phyloP scores from a whole-genome alignment of 305 asterid genomes.

The Plantago coronopus region DNA sequence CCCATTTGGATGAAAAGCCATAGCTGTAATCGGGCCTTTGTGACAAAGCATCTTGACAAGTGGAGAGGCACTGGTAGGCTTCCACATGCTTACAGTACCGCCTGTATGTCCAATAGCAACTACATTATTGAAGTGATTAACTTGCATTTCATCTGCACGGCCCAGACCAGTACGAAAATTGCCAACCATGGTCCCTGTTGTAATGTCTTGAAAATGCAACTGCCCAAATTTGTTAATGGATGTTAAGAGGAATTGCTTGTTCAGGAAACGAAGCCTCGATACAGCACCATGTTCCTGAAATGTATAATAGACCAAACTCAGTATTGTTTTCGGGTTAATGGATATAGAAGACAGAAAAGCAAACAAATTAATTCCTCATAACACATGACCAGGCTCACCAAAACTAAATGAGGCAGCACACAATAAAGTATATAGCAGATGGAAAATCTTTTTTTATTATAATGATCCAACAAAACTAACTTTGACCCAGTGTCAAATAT shows the following conservation, averaged over 20 bases:
- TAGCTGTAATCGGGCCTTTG: conserved; percentile 72
- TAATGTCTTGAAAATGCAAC: conserved; percentile 89
- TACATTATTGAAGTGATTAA: conserved; percentile 74
- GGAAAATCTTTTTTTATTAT: too few relatives aligned
- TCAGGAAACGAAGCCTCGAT: conserved; percentile 70
- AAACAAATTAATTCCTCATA: neutral
- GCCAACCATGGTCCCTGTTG: conserved; percentile 78
- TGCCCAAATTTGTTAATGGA: conserved; percentile 74
- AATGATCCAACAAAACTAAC: neutral
- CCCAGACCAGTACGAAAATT: conserved; percentile 72
- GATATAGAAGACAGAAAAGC: conserved; percentile 8
- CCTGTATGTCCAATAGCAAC: conserved; percentile 73
- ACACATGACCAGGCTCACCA: neutral
- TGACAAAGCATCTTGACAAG: conserved; percentile 91
- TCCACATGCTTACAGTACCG: conserved; percentile 89
- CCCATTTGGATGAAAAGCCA: conserved; percentile 89
- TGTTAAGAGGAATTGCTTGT: conserved; percentile 82
- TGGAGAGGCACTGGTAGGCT: conserved; percentile 76
- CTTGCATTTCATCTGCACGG: conserved; percentile 62
- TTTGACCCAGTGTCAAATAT: too few relatives aligned
- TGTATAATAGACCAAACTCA: neutral
- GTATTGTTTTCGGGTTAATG: neutral
- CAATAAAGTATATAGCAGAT: too few relatives aligned
- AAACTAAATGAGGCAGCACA: too few relatives aligned
- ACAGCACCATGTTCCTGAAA: conserved; percentile 83